Evolutionary conservation across 2,329 filamentous ascomycete genomes (phyloP).

Genomic region (Alternaria arbusti): DNA sequence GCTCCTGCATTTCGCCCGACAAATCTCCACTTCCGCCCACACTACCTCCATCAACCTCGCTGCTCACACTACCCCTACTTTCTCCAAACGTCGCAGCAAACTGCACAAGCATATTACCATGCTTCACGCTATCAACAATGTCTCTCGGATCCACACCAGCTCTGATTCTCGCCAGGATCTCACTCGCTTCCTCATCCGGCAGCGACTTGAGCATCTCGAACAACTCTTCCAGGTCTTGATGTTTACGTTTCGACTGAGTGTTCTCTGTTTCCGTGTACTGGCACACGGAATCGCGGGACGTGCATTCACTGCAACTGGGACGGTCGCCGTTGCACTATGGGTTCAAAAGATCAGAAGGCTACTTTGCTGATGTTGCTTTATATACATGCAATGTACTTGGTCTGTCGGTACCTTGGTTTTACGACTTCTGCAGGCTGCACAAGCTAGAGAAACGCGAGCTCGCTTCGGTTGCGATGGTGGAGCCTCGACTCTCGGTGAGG

Average conservation of each 20-base stretch:
- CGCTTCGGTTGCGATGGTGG: constrained; percentile 13
- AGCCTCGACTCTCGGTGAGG: constrained; percentile 9
- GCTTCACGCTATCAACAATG: constrained; percentile 19
- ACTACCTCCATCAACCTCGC: neutral
- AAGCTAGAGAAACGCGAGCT: constrained; percentile 21
- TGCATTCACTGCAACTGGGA: constrained; percentile 24
- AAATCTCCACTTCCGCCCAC: neutral
- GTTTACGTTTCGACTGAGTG: constrained; percentile 19
- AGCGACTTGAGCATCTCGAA: constrained; percentile 20
- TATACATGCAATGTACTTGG: neutral
- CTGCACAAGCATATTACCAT: constrained; percentile 25
- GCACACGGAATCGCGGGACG: constrained; percentile 15
- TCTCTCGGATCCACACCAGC: constrained; percentile 20
- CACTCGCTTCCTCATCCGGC: constrained; percentile 13
- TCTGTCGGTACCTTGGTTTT: constrained; percentile 24
- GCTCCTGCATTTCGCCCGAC: neutral
- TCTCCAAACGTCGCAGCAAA: constrained; percentile 7
- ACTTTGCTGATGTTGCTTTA: neutral
- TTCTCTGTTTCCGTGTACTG: constrained; percentile 23
- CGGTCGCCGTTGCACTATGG: constrained; percentile 23
- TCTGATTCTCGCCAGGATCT: constrained; percentile 18
- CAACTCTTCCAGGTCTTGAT: constrained; percentile 19
- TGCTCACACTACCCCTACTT: neutral
- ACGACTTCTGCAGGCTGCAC: constrained; percentile 23
- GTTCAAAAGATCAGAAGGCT: neutral